A percentile compares a stretch with the other conserved stretches of the same genome.
Evolutionary conservation across 495 filamentous ascomycete genomes (phyloP).

Genomic region (Thozetella sp.): DNA sequence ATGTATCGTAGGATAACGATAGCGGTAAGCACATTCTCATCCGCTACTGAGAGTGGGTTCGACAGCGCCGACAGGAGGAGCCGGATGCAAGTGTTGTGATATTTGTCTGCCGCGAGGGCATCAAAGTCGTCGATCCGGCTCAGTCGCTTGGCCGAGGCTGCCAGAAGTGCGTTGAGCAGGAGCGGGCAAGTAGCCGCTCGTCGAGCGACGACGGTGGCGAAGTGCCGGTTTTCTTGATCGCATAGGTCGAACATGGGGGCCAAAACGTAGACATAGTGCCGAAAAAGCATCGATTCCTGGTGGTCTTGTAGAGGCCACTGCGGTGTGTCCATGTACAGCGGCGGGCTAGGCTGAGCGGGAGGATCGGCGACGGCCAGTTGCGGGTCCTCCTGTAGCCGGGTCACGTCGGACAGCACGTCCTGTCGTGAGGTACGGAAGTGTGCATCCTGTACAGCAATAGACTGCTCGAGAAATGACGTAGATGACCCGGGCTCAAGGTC

Average conservation of each 20-base stretch:
- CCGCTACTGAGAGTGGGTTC: constrained; percentile 26
- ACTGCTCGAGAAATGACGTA: too few species aligned
- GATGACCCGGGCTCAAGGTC: too few species aligned
- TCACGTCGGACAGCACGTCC: background rate
- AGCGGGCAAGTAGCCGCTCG: constrained; percentile 29
- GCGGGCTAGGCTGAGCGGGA: background rate
- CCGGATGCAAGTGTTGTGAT: constrained; percentile 4
- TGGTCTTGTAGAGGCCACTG: background rate
- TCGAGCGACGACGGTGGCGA: constrained; percentile 25
- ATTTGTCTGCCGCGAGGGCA: constrained; percentile 3
- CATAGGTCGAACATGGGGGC: constrained; percentile 9
- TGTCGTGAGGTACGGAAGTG: too few species aligned
- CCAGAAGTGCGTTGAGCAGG: constrained; percentile 28
- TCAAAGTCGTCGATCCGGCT: background rate
- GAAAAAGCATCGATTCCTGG: background rate
- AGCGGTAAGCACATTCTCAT: constrained; percentile 32
- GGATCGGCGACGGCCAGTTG: background rate
- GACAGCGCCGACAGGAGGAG: constrained; percentile 23
- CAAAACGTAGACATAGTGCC: constrained; percentile 4
- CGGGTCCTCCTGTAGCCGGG: background rate
- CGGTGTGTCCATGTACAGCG: background rate
- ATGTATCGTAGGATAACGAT: constrained; percentile 33
- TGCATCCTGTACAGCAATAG: too few species aligned
- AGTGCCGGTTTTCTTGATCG: constrained; percentile 11
- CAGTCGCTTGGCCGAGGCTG: constrained; percentile 10